A percentile compares a stretch with the other conserved stretches of the same genome.
Evolutionary conservation across 768 basidiomycete species (phyloP).

Genomic region (Rubroboletus satanas): DNA sequence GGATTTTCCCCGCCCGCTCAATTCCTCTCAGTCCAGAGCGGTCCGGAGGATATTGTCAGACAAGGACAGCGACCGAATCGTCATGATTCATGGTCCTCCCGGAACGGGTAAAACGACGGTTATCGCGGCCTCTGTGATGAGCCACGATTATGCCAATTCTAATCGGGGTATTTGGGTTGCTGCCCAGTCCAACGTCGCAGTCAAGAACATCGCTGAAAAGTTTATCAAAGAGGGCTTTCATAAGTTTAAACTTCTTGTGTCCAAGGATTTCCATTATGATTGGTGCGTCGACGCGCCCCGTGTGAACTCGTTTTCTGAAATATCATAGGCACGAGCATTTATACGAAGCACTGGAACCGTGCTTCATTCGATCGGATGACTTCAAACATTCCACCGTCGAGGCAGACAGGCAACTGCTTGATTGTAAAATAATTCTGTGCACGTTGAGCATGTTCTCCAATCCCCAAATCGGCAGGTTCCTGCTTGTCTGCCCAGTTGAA

Average conservation of each 20-base stretch:
- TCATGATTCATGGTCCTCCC: conserved; percentile 36
- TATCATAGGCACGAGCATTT: conserved; percentile 48
- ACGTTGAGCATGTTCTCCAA: conserved; percentile 47
- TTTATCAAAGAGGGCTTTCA: conserved; percentile 31
- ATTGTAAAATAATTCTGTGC: conserved; percentile 40
- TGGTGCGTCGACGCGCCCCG: conserved; percentile 32
- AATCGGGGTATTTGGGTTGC: conserved; percentile 35
- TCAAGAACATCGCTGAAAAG: conserved; percentile 52
- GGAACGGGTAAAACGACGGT: conserved; percentile 45
- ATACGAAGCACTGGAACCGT: conserved; percentile 33
- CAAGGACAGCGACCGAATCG: conserved; percentile 18
- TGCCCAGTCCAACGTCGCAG: conserved; percentile 49
- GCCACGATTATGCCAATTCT: conserved; percentile 12
- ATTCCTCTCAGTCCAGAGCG: conserved; percentile 27
- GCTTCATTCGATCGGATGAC: conserved; percentile 37
- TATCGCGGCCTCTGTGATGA: conserved; percentile 36
- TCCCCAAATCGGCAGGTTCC: conserved; percentile 8
- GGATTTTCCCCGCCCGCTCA: conserved; percentile 11
- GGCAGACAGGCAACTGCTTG: conserved; percentile 25
- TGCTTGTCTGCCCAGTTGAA: conserved; percentile 32
- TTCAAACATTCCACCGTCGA: conserved; percentile 20
- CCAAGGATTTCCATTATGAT: conserved; percentile 43
- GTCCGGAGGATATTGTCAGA: conserved; percentile 31
- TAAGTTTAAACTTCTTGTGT: conserved; percentile 42
- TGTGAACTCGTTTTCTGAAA: background rate